phyloP scores from a whole-genome alignment of 1,139 yeast species.

The Starmera stellimalicola region DNA sequence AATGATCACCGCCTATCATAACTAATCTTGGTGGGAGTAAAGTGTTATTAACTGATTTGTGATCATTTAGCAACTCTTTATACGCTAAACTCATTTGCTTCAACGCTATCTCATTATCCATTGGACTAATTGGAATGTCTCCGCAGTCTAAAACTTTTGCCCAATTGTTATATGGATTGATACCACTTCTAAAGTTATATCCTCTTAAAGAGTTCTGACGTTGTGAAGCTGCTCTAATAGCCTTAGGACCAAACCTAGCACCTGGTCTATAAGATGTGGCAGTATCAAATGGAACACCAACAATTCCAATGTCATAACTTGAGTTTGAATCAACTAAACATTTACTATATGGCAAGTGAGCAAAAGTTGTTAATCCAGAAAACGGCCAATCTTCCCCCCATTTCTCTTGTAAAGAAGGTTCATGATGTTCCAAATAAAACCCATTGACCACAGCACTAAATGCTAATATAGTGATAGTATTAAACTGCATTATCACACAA shows the following conservation, averaged over 20 bases:
- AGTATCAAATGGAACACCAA: constrained; percentile 76
- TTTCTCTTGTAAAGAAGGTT: constrained; percentile 32
- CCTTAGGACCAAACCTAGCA: constrained; percentile 75
- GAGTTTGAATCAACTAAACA: constrained; percentile 43
- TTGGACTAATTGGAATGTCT: constrained; percentile 73
- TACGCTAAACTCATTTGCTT: constrained; percentile 65
- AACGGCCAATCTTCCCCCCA: constrained; percentile 67
- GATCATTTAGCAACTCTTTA: constrained; percentile 27
- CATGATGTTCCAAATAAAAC: constrained; percentile 1
- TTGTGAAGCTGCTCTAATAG: constrained; percentile 64
- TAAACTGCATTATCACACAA: too few species aligned
- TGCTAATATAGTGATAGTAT: neutral
- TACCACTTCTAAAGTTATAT: constrained; percentile 56
- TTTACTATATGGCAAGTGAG: constrained; percentile 51
- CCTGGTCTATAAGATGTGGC: constrained; percentile 69
- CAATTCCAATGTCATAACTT: constrained; percentile 52
- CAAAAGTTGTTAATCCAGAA: constrained; percentile 65
- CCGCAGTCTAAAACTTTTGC: constrained; percentile 68
- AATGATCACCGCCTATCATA: constrained; percentile 74
- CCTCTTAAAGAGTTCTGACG: constrained; percentile 61
- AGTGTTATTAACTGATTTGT: constrained; percentile 13
- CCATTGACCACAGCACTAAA: neutral
- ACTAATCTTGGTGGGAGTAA: constrained; percentile 47
- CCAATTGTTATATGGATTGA: constrained; percentile 43
- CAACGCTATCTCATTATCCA: constrained; percentile 63